phyloP scores from a whole-genome alignment of 2,329 filamentous ascomycete genomes.

The Talaromyces pinophilus region DNA sequence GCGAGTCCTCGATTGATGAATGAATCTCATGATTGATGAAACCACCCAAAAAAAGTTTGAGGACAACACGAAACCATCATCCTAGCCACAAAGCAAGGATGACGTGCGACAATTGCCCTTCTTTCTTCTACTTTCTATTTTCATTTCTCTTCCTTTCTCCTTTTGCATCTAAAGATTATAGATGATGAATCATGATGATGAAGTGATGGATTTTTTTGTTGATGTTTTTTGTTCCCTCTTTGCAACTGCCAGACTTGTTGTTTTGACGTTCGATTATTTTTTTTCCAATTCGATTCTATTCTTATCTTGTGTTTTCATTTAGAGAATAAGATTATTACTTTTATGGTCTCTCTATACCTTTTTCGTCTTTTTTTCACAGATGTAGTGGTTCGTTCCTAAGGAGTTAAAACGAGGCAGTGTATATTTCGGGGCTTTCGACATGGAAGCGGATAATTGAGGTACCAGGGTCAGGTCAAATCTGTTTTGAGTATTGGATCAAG shows the following conservation, averaged over 20 bases:
- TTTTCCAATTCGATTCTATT: constrained; percentile 2
- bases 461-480: too few species aligned
- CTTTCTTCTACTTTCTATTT: background rate
- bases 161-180: constrained; percentile 18
- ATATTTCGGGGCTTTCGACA: too few species aligned
- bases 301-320: constrained; percentile 9
- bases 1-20: background rate
- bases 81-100: background rate
- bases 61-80: background rate
- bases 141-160: background rate
- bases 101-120: background rate
- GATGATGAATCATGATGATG: constrained; percentile 17
- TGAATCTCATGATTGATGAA: constrained; percentile 19
- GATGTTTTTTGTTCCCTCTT: constrained; percentile 14
- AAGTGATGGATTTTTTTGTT: constrained; percentile 18
- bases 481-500: too few species aligned
- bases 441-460: too few species aligned
- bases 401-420: too few species aligned
- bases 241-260: background rate
- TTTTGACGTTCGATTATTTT: background rate
- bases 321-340: background rate
- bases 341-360: too few species aligned
- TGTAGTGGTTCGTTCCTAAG: too few species aligned
- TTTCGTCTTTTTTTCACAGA: too few species aligned
- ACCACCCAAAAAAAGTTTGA: constrained; percentile 21